phyloP scores from a whole-genome alignment of 2,329 filamentous ascomycete genomes.

The Aspergillus ibericus region DNA sequence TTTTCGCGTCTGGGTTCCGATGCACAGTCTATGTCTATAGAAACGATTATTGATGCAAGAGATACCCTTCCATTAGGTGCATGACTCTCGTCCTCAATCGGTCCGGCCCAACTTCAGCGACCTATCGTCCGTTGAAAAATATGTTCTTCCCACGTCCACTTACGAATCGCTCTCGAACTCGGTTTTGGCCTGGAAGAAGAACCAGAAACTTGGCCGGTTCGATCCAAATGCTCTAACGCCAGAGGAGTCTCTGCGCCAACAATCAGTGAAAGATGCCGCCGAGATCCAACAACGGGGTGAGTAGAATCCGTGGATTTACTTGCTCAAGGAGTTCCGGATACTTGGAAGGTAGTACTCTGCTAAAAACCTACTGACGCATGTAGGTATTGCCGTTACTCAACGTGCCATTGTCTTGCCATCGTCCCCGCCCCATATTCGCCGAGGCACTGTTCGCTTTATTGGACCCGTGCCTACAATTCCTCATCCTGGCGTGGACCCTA shows the following conservation, averaged over 20 bases:
- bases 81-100: constrained; percentile 73
- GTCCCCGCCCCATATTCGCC: constrained; percentile 43
- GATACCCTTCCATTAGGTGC: constrained; percentile 56
- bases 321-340: background rate
- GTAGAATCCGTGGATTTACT: constrained; percentile 7
- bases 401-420: constrained; percentile 50
- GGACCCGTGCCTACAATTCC: constrained; percentile 44
- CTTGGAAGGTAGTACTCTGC: background rate
- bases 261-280: constrained; percentile 55
- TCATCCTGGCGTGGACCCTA: constrained; percentile 30
- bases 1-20: background rate
- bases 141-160: constrained; percentile 78
- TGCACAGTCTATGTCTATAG: too few relatives aligned
- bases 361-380: background rate
- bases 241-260: constrained; percentile 69
- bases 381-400: constrained; percentile 44
- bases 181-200: constrained; percentile 92
- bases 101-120: constrained; percentile 80
- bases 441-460: constrained; percentile 45
- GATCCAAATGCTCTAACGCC: constrained; percentile 77
- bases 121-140: constrained; percentile 80
- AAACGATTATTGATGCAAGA: too few relatives aligned
- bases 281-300: constrained; percentile 70
- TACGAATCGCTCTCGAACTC: constrained; percentile 86
- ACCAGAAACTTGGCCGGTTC: constrained; percentile 94